Percentiles rank a stretch among this genome's conserved stretches.
Evolutionary conservation across 2,329 filamentous ascomycete species (phyloP).

Genomic region (Bipolaris oryzae): DNA sequence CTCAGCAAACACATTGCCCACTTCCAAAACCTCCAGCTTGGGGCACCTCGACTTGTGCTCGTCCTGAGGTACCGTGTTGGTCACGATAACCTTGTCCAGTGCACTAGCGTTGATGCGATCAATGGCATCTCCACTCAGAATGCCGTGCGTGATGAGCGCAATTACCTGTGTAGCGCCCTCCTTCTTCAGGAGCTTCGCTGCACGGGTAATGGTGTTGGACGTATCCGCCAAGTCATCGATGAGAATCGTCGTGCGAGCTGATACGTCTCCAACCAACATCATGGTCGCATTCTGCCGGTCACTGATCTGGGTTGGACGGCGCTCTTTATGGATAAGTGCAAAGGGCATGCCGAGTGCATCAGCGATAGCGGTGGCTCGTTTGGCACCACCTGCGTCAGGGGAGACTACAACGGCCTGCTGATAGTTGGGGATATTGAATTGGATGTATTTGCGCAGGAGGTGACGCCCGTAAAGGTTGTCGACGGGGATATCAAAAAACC

Average conservation of each 20-base stretch:
- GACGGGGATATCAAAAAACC: constrained; percentile 98
- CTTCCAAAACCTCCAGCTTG: constrained; percentile 90
- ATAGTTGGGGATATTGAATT: constrained; percentile 82
- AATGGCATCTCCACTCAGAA: constrained; percentile 93
- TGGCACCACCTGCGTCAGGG: constrained; percentile 94
- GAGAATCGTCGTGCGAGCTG: constrained; percentile 81
- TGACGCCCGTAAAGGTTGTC: constrained; percentile 93
- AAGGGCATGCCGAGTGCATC: constrained; percentile 94
- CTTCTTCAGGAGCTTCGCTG: constrained; percentile 94
- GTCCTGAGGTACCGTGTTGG: constrained; percentile 90
- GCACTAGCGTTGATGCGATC: constrained; percentile 91
- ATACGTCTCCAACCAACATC: constrained; percentile 91
- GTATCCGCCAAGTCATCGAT: constrained; percentile 96
- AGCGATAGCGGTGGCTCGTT: constrained; percentile 92
- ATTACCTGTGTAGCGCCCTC: constrained; percentile 88
- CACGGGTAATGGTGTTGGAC: constrained; percentile 94
- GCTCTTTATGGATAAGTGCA: constrained; percentile 98
- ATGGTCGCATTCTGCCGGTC: constrained; percentile 83
- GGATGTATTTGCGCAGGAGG: constrained; percentile 70
- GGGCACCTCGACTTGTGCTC: constrained; percentile 78
- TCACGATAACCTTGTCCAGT: constrained; percentile 91
- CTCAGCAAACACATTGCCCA: constrained; percentile 89
- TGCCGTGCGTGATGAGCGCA: constrained; percentile 91
- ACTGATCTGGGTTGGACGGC: constrained; percentile 83
- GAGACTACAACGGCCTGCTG: constrained; percentile 90